These are phyloP conservation scores for Herpetomonas muscarum DNA, from an alignment of 208 protist genomes.

Conservation along the genomic window DNA sequence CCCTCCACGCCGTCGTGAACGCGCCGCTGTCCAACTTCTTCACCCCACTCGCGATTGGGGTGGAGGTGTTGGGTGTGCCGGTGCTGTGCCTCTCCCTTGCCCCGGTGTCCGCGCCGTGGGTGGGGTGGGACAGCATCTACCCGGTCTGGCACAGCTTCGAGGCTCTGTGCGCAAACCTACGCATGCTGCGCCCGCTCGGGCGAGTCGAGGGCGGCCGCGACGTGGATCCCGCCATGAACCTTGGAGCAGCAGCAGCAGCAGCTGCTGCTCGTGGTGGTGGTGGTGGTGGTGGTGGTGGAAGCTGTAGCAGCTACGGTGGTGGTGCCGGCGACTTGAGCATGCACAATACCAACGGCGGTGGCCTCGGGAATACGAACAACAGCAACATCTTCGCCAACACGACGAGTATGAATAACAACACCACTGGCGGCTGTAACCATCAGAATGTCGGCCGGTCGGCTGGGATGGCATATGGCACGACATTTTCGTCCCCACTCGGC, in stretches of 20 bases:
- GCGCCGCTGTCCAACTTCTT: conserved; percentile 35
- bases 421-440: no score
- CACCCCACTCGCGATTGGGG: conserved; percentile 36
- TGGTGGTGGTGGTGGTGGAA: no score
- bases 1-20: conserved; percentile 40
- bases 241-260: not conserved
- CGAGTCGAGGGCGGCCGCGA: conserved; percentile 21
- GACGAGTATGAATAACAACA: no score
- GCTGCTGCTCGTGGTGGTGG: no score
- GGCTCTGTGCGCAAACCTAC: conserved; percentile 32
- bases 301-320: no score
- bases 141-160: conserved; percentile 34
- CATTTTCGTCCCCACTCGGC: no score
- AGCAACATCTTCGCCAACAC: no score
- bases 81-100: conserved; percentile 44
- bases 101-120: conserved; percentile 31
- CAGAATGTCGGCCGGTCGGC: no score
- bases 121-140: conserved; percentile 33
- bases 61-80: conserved; percentile 38
- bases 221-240: conserved; percentile 5
- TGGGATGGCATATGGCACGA: no score
- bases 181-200: conserved; percentile 29
- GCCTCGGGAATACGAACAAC: no score
- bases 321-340: no score
- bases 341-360: no score